These are phyloP conservation scores for Lavandula angustifolia DNA, from an alignment of 257 asterid genomes.

Conservation along the genomic window DNA sequence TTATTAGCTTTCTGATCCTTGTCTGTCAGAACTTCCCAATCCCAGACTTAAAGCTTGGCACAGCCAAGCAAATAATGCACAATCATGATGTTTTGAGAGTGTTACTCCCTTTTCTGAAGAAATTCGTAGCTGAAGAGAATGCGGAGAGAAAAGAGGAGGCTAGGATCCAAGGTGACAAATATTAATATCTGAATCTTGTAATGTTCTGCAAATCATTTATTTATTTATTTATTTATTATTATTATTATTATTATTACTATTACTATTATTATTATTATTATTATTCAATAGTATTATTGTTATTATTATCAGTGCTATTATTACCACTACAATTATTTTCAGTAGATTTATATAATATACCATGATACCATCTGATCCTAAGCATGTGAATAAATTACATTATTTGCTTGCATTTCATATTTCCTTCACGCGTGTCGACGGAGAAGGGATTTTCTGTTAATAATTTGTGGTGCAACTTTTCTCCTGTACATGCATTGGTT, in stretches of 20 bases:
- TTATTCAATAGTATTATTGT: too few relatives aligned
- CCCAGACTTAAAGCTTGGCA: neutral
- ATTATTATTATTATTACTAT: too few relatives aligned
- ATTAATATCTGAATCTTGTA: neutral
- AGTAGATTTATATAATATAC: neutral
- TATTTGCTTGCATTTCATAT: neutral
- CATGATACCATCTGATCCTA: neutral
- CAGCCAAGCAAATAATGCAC: neutral
- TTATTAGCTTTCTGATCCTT: neutral
- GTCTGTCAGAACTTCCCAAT: slow-evolving; percentile 4
- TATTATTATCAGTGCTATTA: too few relatives aligned
- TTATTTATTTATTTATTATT: too few relatives aligned
- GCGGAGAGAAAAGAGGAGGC: neutral
- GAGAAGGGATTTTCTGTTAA: neutral
- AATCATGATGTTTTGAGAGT: neutral
- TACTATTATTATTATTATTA: too few relatives aligned
- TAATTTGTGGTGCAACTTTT: neutral
- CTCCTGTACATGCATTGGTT: neutral
- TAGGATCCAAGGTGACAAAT: neutral
- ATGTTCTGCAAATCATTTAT: neutral
- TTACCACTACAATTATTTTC: too few relatives aligned
- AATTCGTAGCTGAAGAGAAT: neutral
- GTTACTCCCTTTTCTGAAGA: neutral
- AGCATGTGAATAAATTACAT: neutral
- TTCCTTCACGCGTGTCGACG: neutral